Base-by-base conservation (phyloP, 202 grass and related monocot genomes). In the Sporobolus alterniflorus region DNA sequence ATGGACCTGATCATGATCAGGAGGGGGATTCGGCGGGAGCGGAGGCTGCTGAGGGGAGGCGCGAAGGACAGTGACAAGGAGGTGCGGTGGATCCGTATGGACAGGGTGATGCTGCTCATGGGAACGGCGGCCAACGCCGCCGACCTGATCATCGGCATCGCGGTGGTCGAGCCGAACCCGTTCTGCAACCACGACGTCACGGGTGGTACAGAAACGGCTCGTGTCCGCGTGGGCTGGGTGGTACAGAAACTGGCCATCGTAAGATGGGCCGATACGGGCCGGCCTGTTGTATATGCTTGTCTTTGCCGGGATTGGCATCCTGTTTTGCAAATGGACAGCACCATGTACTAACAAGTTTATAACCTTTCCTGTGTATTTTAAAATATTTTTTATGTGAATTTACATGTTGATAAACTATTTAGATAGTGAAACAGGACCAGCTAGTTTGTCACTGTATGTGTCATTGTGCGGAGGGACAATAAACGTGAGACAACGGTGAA, bases 41-140 rank as follows among this genome's bases (percentile, higher is more conserved):
- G 71, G 71, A 76, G 9, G 73, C 76, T 94, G 51, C 82, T 88
- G 36, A 64, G 17, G 57, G 55, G 22, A 6, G 76, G 73, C 6
- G 62, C 70, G 16, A 34, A 33, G 55, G 52, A 74, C 6, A 11
- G 9, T 20, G 32, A 74, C 4, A 7, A 80, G 48, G 87, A 94
- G 71, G 42, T 90, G 83, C 55, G 76, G 26, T 85, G 3, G 89
- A 92, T 99, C 47, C 59, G 83, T 80, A 20, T 41, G 33, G 93
- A 96, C 51, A 84, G 96, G 89, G 88, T 96, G 86, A 99, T 99
- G 96, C 87, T 93, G 91, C 83, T 99, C 62, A 96, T 92, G 96
- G 91, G 84, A 49, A 89, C 91, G 34, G 82, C 93, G 2, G 96
- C 96, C 15, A 96, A 99, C 82, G 80, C 82, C 39, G 93, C 96